A percentile compares a stretch with the other conserved stretches of the same genome.
Conservation (phyloP, 2,329 filamentous ascomycete genomes). For the Diaporthe caulivora region DNA sequence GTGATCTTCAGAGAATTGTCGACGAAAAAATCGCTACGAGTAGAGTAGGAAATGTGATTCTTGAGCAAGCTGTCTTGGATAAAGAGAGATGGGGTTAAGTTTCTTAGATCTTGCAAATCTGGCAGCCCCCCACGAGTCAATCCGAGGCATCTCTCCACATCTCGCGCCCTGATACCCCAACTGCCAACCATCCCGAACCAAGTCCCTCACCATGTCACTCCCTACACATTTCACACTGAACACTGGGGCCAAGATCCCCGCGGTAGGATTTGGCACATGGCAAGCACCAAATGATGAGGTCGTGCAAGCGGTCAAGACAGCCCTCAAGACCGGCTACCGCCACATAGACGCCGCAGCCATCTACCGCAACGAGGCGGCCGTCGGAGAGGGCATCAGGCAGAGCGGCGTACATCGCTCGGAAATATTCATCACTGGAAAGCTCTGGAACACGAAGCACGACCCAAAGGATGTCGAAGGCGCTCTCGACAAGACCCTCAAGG, state of each 20-base stretch:
- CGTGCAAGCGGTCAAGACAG: constrained; percentile 60
- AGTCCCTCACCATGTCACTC: not conserved
- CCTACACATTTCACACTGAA: constrained; percentile 52
- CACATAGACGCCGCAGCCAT: constrained; percentile 50
- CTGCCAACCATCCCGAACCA: not conserved
- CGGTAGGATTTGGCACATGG: constrained; percentile 57
- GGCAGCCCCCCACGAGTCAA: not conserved
- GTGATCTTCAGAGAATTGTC: not conserved
- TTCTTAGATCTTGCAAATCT: not conserved
- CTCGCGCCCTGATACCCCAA: not conserved
- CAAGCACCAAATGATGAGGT: constrained; percentile 55
- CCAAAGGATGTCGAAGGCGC: constrained; percentile 45
- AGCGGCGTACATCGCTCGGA: constrained; percentile 46
- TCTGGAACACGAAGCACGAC: constrained; percentile 51
- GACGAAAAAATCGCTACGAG: not conserved
- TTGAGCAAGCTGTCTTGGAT: not conserved
- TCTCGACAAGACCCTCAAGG: constrained; percentile 47
- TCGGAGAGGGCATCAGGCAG: constrained; percentile 40
- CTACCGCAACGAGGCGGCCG: constrained; percentile 40
- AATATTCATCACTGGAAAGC: constrained; percentile 49
- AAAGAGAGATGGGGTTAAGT: not conserved
- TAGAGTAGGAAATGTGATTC: not conserved
- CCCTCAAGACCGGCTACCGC: constrained; percentile 57
- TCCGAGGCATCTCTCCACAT: not conserved
- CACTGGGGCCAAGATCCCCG: constrained; percentile 55